Evolutionary conservation across 805 yeast species (phyloP).

Genomic region (Suhomyces prunicola): DNA sequence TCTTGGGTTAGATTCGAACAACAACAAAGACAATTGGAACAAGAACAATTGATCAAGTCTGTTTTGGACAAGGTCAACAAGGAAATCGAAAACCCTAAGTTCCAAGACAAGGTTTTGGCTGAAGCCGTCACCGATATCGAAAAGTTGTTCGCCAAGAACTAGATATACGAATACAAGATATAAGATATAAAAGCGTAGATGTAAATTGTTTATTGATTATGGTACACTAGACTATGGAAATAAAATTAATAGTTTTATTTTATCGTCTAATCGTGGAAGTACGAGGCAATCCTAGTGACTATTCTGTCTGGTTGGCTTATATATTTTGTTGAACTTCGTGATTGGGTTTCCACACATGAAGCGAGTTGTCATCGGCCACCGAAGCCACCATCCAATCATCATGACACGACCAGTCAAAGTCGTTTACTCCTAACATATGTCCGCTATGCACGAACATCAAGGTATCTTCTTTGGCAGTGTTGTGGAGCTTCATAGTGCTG

Average conservation of each 20-base stretch:
- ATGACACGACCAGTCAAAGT: slow-evolving; percentile 75
- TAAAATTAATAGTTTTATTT: no score
- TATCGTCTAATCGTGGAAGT: not conserved
- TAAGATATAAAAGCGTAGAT: not conserved
- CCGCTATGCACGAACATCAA: slow-evolving; percentile 75
- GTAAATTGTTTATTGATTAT: not conserved
- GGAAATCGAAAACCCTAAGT: slow-evolving; percentile 80
- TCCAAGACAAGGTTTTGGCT: slow-evolving; percentile 87
- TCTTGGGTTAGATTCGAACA: slow-evolving; percentile 99
- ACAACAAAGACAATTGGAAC: slow-evolving; percentile 93
- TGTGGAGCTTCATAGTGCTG: slow-evolving; percentile 61
- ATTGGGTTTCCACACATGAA: slow-evolving; percentile 81
- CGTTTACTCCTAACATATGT: slow-evolving; percentile 83
- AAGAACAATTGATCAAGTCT: slow-evolving; percentile 80
- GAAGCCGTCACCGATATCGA: slow-evolving; percentile 93
- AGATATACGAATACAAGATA: slow-evolving; percentile 7
- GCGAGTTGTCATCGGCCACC: slow-evolving; percentile 79
- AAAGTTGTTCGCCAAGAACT: slow-evolving; percentile 62
- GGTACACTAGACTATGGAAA: not conserved
- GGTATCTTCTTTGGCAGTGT: slow-evolving; percentile 32
- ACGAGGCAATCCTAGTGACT: not conserved
- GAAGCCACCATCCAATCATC: slow-evolving; percentile 70
- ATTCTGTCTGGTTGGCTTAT: not conserved
- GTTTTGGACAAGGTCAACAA: slow-evolving; percentile 87
- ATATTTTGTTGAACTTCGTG: not conserved